Evolutionary conservation across 371 early-diverging fungal species (phyloP).

Genomic region (Coemansia sp.): DNA sequence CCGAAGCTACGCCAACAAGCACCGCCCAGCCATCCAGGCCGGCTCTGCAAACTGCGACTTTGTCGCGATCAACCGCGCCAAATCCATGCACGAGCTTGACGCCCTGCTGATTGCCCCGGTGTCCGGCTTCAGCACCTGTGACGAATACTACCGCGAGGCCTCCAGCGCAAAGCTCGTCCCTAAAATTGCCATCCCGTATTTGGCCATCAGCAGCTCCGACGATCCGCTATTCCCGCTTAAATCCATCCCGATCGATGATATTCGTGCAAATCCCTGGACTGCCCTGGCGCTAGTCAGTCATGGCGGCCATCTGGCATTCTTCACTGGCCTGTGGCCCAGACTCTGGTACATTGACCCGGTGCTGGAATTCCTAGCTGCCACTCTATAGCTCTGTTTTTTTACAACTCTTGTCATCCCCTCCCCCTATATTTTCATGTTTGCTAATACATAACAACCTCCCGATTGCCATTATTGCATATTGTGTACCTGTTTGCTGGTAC

Average conservation of each 20-base stretch:
- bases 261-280: no score
- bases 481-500: no score
- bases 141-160: slow-evolving; percentile 80
- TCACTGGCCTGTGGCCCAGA: slow-evolving; percentile 57
- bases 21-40: slow-evolving; percentile 56
- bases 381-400: slow-evolving; percentile 38
- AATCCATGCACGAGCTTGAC: slow-evolving; percentile 69
- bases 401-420: no score
- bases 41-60: slow-evolving; percentile 4
- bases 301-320: slow-evolving; percentile 95
- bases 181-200: no score
- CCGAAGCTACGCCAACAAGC: slow-evolving; percentile 58
- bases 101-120: slow-evolving; percentile 63
- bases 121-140: slow-evolving; percentile 69
- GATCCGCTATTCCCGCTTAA: no score
- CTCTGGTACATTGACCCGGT: slow-evolving; percentile 64
- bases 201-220: no score
- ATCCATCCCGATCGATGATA: no score
- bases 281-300: slow-evolving; percentile 41
- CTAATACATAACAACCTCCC: no score
- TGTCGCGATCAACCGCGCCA: slow-evolving; percentile 53
- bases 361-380: slow-evolving; percentile 62
- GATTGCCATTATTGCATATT: no score
- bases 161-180: slow-evolving; percentile 54
- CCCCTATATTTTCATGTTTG: no score